Evolutionary conservation across 78 protist species (phyloP).

Genomic region (Polysphondylium violaceum): DNA sequence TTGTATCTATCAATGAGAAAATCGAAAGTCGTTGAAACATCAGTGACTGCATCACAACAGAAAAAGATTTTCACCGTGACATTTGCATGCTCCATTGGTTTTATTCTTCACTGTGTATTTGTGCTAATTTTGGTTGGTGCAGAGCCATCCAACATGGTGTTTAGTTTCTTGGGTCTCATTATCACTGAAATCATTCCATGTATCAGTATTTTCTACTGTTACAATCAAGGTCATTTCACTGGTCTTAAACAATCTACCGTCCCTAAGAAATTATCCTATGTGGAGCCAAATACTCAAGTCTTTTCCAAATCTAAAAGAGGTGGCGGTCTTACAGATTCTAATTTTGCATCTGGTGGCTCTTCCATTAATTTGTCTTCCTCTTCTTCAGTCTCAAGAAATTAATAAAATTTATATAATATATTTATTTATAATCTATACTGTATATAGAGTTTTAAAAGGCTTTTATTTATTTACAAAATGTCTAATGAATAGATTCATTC

Average conservation of each 20-base stretch:
- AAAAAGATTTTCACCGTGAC: slow-evolving; percentile 25
- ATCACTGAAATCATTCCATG: slow-evolving; percentile 54
- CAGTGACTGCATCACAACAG: neutral
- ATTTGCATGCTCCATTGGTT: slow-evolving; percentile 32
- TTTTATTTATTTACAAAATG: too few species aligned
- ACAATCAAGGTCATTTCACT: slow-evolving; percentile 59
- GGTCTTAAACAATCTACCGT: slow-evolving; percentile 39
- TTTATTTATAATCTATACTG: too few species aligned
- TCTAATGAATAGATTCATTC: too few species aligned
- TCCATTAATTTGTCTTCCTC: too few species aligned
- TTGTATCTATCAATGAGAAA: slow-evolving; percentile 3
- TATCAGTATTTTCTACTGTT: slow-evolving; percentile 38
- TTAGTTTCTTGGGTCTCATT: slow-evolving; percentile 59
- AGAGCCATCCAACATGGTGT: slow-evolving; percentile 50
- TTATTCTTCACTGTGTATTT: slow-evolving; percentile 43
- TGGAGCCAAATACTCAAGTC: neutral
- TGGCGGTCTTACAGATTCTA: neutral
- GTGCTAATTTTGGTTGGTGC: slow-evolving; percentile 55
- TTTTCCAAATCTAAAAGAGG: neutral
- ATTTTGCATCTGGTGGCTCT: too few species aligned
- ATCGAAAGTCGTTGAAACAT: neutral
- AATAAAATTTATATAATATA: too few species aligned
- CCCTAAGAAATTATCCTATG: neutral
- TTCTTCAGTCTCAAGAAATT: neutral
- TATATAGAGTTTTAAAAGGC: too few species aligned